A percentile compares a stretch with the other conserved stretches of the same genome.
Evolutionary conservation across 805 yeast species (phyloP).

Genomic region (Scheffersomyces amazonensis): DNA sequence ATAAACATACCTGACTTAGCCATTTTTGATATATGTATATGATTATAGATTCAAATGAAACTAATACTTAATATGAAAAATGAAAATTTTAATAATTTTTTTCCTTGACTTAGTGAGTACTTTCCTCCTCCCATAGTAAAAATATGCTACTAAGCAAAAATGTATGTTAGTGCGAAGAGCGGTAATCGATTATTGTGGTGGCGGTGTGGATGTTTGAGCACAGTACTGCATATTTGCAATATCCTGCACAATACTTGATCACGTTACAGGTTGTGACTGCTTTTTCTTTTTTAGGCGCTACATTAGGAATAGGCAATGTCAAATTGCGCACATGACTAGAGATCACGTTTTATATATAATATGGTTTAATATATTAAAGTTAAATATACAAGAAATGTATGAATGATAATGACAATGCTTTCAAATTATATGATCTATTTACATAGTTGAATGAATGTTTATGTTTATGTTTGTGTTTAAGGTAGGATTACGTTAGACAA

Average conservation of each 20-base stretch:
- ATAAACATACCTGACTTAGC: constrained; percentile 63
- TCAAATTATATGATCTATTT: too few relatives aligned
- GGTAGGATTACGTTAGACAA: too few relatives aligned
- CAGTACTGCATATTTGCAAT: not conserved
- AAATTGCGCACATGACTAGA: not conserved
- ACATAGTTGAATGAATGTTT: not conserved
- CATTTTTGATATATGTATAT: constrained; percentile 36
- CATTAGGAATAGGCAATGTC: too few relatives aligned
- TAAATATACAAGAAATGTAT: not conserved
- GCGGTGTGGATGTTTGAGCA: not conserved
- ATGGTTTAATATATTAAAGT: not conserved
- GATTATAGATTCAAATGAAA: not conserved
- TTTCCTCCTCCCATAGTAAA: not conserved
- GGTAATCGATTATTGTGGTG: not conserved
- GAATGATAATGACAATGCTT: not conserved
- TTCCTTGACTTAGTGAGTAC: not conserved
- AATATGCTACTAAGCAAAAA: too few relatives aligned
- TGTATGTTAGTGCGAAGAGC: not conserved
- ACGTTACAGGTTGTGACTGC: not conserved
- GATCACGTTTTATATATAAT: not conserved
- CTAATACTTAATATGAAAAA: not conserved
- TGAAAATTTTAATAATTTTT: not conserved
- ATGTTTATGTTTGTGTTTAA: too few relatives aligned
- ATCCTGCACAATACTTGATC: not conserved
- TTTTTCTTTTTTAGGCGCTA: too few relatives aligned